phyloP scores from a whole-genome alignment of 2,329 filamentous ascomycete genomes.

The Westerdykella aurantiaca region DNA sequence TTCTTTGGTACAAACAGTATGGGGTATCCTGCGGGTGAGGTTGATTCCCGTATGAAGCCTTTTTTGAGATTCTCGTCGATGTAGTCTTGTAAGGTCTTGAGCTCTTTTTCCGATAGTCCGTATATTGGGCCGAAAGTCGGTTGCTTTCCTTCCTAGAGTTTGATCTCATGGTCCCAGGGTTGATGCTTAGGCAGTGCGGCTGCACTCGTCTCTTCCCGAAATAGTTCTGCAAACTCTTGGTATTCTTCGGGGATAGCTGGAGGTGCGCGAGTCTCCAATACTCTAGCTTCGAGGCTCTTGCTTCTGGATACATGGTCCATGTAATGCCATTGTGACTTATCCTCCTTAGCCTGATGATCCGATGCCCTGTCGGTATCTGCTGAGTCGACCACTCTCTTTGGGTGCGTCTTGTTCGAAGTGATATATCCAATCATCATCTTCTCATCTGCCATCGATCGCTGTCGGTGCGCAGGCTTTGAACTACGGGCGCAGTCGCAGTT shows the following conservation, averaged over 20 bases:
- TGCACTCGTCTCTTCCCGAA: not conserved
- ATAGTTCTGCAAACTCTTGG: not conserved
- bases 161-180: no score
- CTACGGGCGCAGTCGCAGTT: not conserved
- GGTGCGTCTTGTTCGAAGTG: not conserved
- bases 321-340: no score
- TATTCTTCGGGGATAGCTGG: not conserved
- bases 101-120: no score
- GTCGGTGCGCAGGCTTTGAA: not conserved
- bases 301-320: no score
- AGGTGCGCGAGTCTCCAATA: not conserved
- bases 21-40: no score
- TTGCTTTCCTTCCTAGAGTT: no score
- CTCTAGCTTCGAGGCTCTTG: not conserved
- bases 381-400: not conserved
- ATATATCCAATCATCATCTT: not conserved
- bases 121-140: no score
- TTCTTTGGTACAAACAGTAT: no score
- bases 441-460: not conserved
- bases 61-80: no score
- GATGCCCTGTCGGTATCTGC: not conserved
- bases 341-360: not conserved
- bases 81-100: not conserved
- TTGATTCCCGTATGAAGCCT: no score
- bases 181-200: not conserved